phyloP scores from a whole-genome alignment of 768 basidiomycete species.

The Crucibulum laeve region DNA sequence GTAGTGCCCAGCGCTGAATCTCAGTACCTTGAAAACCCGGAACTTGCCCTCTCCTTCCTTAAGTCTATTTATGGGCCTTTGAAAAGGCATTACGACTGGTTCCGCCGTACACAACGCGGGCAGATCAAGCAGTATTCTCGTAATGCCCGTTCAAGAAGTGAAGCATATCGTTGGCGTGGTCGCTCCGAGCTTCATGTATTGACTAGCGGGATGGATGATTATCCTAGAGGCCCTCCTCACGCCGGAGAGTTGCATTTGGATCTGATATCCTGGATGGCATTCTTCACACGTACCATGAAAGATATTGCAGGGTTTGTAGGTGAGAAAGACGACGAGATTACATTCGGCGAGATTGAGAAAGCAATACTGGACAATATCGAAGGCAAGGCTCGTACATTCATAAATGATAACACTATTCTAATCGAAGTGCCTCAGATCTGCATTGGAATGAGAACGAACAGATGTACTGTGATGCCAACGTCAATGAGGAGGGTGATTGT shows the following conservation, averaged over 20 bases:
- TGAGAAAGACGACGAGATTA: slow-evolving; percentile 77
- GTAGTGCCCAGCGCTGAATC: slow-evolving; percentile 10
- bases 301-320: slow-evolving; percentile 86
- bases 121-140: slow-evolving; percentile 90
- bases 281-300: slow-evolving; percentile 91
- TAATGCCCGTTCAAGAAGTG: slow-evolving; percentile 77
- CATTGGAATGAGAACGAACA: slow-evolving; percentile 88
- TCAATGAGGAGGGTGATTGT: slow-evolving; percentile 74
- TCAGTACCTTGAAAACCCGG: slow-evolving; percentile 51
- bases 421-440: slow-evolving; percentile 49
- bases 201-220: slow-evolving; percentile 96
- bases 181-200: slow-evolving; percentile 82
- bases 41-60: slow-evolving; percentile 64
- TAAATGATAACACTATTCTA: slow-evolving; percentile 1
- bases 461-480: slow-evolving; percentile 91
- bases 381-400: slow-evolving; percentile 39
- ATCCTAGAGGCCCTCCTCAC: slow-evolving; percentile 86
- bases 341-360: slow-evolving; percentile 72
- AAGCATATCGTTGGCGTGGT: slow-evolving; percentile 94
- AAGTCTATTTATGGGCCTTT: slow-evolving; percentile 78
- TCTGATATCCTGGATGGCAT: slow-evolving; percentile 94
- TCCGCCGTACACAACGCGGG: slow-evolving; percentile 89
- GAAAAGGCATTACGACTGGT: slow-evolving; percentile 94
- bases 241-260: slow-evolving; percentile 92
- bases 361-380: slow-evolving; percentile 84